A percentile compares a stretch with the other conserved stretches of the same genome.
These are phyloP conservation scores for Tricholoma sp. DNA, from an alignment of 768 basidiomycete genomes.

Conservation along the genomic window DNA sequence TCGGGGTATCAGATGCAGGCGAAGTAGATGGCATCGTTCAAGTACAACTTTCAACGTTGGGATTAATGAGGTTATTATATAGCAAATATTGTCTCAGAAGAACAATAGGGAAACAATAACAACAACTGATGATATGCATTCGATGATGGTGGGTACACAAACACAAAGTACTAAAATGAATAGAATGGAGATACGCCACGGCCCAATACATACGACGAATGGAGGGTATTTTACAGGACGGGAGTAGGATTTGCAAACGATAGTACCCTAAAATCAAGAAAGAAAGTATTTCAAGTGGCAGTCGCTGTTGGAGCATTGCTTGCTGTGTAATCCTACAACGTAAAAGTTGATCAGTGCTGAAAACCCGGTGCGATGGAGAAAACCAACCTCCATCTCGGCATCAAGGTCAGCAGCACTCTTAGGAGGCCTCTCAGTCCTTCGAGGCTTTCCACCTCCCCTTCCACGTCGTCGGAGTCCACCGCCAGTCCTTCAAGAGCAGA, in stretches of 20 bases:
- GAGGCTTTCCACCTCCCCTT: conserved; percentile 37
- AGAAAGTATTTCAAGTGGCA: conserved; percentile 20
- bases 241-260: neutral
- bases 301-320: conserved; percentile 46
- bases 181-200: neutral
- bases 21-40: conserved; percentile 10
- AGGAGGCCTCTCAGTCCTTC: conserved; percentile 56
- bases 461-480: conserved; percentile 39
- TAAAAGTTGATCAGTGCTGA: conserved; percentile 3
- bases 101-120: neutral
- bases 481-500: conserved; percentile 23
- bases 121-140: neutral
- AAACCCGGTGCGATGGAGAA: neutral
- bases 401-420: conserved; percentile 91
- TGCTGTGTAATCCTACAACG: conserved; percentile 60
- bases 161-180: neutral
- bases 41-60: neutral
- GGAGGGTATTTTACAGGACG: neutral
- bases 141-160: neutral
- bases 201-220: neutral
- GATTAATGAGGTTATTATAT: neutral
- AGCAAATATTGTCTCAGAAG: neutral
- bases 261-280: conserved; percentile 12
- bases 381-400: conserved; percentile 91
- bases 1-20: conserved; percentile 4